Base-by-base conservation (phyloP, 1,139 yeast species). In the Taiozyma onychis region DNA sequence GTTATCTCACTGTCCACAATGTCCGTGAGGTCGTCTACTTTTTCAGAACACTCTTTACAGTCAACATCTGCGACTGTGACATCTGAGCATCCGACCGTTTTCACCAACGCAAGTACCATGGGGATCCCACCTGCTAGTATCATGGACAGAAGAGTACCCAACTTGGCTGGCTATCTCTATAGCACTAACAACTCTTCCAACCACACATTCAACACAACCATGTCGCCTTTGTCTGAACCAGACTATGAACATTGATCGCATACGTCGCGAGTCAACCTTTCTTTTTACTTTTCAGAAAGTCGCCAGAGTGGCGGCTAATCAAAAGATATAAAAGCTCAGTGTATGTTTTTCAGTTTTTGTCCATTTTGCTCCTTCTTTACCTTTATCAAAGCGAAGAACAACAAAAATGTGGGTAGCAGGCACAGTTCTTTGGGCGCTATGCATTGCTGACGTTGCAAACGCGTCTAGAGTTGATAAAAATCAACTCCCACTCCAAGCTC, bases 91-190 rank as follows among this genome's bases (percentile, higher is more conserved):
- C 69, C 81, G 53, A 78, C 84, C 41, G 64, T 77, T 28, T 85
- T 79, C 49, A 80, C 85, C 13, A 80, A 78, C 56, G 76, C 84
- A 44, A 78, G 83, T 54, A 77, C 83, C 2, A 70, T 80, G 11
- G 85, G 85, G 0, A 81, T 81, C n/a, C 79, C 85, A 1, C 85
- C 86, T 0, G 83, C 85, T 2, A 78, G 83, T 53, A 80, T 81
- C 11, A 67, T 80, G 70, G 85, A 80, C 54, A 67, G 84, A 51
- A 64, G 55, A n/a, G 21, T 48, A 4, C 39, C 48, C 39, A 47
- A 50, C 39, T 26, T 49, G 18, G 44, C 47, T 45, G 45, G 54
- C 42, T 44, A 53, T 30, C 43, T 54, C 22, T 45, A 51, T 48
- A 18, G 45, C 24, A 48, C 52, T 9, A 48, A 54, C 46, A 56